Evolutionary conservation across 1,284 basidiomycete species (phyloP).

Genomic region (Ustilago sp.): DNA sequence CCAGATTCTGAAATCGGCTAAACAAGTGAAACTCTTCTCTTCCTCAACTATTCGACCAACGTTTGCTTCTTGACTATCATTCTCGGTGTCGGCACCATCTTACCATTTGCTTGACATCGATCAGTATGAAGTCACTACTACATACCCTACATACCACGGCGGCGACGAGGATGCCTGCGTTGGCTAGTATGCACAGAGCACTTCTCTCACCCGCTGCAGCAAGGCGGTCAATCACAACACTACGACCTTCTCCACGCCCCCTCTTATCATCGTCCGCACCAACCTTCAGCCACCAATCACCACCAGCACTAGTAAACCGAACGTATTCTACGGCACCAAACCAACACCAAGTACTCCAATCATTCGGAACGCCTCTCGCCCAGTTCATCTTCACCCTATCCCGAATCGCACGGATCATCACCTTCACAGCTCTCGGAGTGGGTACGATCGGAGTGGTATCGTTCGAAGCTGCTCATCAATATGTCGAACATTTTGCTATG

Average conservation of each 20-base stretch:
- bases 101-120: background rate
- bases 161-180: background rate
- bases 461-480: slow-evolving; percentile 66
- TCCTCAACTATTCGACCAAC: background rate
- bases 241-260: background rate
- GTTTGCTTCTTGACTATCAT: background rate
- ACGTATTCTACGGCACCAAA: slow-evolving; percentile 51
- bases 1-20: background rate
- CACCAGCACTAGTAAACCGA: background rate
- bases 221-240: background rate
- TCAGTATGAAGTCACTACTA: slow-evolving; percentile 24
- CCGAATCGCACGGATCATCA: slow-evolving; percentile 64
- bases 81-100: background rate
- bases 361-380: slow-evolving; percentile 59
- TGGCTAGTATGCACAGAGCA: slow-evolving; percentile 3
- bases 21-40: background rate
- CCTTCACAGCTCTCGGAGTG: slow-evolving; percentile 52
- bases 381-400: slow-evolving; percentile 62
- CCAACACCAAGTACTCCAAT: slow-evolving; percentile 48
- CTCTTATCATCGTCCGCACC: background rate
- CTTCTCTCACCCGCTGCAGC: background rate
- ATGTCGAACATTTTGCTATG: slow-evolving; percentile 64
- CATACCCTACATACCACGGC: slow-evolving; percentile 5
- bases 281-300: background rate
- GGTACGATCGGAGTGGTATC: slow-evolving; percentile 42